Evolutionary conservation across 2,329 filamentous ascomycete genomes (phyloP).

Genomic region (Diaporthe citriasiana): DNA sequence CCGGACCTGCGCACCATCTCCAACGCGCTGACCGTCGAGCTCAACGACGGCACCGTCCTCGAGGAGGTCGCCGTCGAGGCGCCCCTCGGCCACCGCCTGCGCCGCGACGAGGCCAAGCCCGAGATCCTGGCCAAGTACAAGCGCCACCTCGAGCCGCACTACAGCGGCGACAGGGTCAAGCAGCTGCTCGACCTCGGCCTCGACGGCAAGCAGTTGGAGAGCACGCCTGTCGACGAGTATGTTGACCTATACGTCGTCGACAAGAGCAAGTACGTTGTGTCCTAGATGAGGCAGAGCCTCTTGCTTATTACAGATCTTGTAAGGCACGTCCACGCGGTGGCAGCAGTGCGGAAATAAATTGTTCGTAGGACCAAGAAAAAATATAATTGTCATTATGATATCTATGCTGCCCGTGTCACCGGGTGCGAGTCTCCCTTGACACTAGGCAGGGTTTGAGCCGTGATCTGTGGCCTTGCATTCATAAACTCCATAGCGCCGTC

Average conservation of each 20-base stretch:
- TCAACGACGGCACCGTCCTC: constrained; percentile 93
- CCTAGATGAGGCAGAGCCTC: background rate
- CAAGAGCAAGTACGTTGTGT: constrained; percentile 42
- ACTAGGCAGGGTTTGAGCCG: constrained; percentile 11
- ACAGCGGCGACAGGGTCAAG: constrained; percentile 81
- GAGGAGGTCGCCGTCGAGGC: constrained; percentile 95
- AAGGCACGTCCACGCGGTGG: background rate
- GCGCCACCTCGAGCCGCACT: constrained; percentile 90
- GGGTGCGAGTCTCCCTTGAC: background rate
- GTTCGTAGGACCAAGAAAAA: background rate
- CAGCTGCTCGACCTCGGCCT: constrained; percentile 85
- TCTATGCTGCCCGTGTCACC: background rate
- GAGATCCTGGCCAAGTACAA: constrained; percentile 97
- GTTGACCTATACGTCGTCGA: constrained; percentile 77
- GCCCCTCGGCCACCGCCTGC: constrained; percentile 90
- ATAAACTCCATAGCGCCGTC: constrained; percentile 31
- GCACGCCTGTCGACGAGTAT: constrained; percentile 90
- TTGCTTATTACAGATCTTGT: background rate
- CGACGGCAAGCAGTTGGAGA: constrained; percentile 81
- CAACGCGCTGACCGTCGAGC: constrained; percentile 93
- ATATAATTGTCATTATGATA: constrained; percentile 24
- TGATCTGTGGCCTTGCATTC: constrained; percentile 5
- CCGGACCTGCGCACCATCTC: constrained; percentile 94
- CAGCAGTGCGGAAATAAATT: background rate
- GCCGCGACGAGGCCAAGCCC: constrained; percentile 97